Base-by-base conservation (phyloP, 768 basidiomycete species). In the Podaxis mareebaensis region DNA sequence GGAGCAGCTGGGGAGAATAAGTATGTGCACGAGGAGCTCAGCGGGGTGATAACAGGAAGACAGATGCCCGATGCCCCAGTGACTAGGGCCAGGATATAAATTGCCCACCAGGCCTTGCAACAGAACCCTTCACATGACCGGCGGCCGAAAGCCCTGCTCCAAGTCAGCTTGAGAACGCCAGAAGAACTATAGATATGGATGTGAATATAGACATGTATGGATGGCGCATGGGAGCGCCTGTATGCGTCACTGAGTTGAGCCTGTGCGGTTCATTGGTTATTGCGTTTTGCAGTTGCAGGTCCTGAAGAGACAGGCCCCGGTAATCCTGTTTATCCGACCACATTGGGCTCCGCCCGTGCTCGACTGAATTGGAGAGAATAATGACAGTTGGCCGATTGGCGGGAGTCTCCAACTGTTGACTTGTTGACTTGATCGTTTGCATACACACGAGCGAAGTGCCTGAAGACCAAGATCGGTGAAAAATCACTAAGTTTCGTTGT, bases 251-350 rank as follows among this genome's bases (percentile, higher is more conserved):
- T 28, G 30, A 44, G 33, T 20, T 39, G 49, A 36, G 42, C 7
- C 8, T 24, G 38, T 17, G 26, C 55, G 42, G 20, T 11, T 48
- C 22, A 53, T 53, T 49, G 36, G 33, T 33, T 56, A 38, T 56
- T 20, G 54, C 36, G 33, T 20, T 24, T 40, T 48, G 33, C 33
- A n/a, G 46, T 58, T n/a, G 22, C 11, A 30, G 58, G 6, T n/a
- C 49, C 33, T 49, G 58, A 49, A 54, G 60, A n/a, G 44, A n/a
- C 26, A 17, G 48, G 13, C 36, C 12, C 42, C 46, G 53, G 20
- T 30, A 55, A 55, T 26, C 51, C 13, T 30, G 28, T 62, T 62
- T 48, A 62, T 17, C 53, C 61, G 28, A 44, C 53, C 53, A 40
- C 26, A 48, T 46, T 55, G 33, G 20, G 42, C 46, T 52, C 46